Evolutionary conservation across 768 basidiomycete genomes (phyloP).

Genomic region (Naganishia friedmannii): DNA sequence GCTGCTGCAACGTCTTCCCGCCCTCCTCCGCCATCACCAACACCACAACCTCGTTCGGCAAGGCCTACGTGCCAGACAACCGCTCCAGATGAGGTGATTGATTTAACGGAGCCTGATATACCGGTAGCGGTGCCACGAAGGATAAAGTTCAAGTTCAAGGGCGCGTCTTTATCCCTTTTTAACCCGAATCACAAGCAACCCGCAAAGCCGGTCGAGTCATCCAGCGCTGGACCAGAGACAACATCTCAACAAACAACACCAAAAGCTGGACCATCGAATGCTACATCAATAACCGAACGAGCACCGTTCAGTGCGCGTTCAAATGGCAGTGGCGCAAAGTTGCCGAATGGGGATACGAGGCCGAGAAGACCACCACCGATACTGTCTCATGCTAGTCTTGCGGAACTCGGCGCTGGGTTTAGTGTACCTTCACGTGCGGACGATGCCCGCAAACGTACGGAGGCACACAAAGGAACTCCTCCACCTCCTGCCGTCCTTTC

Average conservation of each 20-base stretch:
- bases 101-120: background rate
- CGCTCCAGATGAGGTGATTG: background rate
- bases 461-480: background rate
- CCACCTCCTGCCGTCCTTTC: background rate
- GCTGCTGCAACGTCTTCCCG: background rate
- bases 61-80: background rate
- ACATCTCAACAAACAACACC: background rate
- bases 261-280: background rate
- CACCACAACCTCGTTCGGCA: background rate
- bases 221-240: background rate
- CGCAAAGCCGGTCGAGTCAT: too few species aligned
- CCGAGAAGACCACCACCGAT: background rate
- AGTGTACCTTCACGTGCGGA: background rate
- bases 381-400: conserved; percentile 4
- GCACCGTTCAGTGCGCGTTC: background rate
- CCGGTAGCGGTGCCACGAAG: background rate
- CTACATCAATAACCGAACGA: background rate
- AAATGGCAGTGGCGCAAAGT: background rate
- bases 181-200: background rate
- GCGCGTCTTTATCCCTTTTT: background rate
- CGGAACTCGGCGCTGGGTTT: background rate
- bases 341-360: background rate
- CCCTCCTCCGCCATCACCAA: background rate
- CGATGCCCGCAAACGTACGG: background rate
- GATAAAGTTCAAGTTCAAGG: conserved; percentile 20